Base-by-base conservation (phyloP, 805 yeast species). In the Debaryomyces prosopidis region DNA sequence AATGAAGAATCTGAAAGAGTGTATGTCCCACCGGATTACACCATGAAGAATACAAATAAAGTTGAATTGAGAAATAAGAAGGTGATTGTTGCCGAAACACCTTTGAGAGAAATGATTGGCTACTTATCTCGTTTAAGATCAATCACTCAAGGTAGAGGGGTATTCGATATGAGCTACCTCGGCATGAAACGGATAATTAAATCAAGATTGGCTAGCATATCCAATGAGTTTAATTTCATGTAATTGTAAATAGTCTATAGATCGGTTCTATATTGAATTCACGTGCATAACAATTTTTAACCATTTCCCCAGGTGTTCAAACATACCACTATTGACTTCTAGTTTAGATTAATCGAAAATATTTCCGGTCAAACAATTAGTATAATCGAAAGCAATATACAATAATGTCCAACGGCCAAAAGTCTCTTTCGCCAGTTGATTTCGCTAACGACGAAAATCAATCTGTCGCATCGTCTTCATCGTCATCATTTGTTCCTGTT, bases 101-200 rank as follows among this genome's bases (percentile, higher is more conserved):
- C 99, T 3, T 70, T 94, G 59, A 77, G 84, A 48, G 95, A 86
- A 49, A 90, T 94, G 96, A 79, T 90, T 39, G 96, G 97, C 0
- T 94, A 94, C 62, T 74, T 89, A 47, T 81, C 84, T 9, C 80
- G 79, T 49, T 69, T 94, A 38, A 69, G 98, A 55, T 84, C 94
- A 31, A 69, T 90, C 54, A 91, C 97, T 0, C 90, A 89, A 58
- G 99, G 99, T 1, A 75, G 96, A 36, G 96, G 91, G 2, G 78
- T 82, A 2, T 90, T 87, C 63, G 81, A 82, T 48, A 88, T 92
- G 96, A 76, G 79, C 11, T 87, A 84, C 52, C 63, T 73, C 33
- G 87, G 89, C 2, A 89, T 89, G 86, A 81, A 82, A 52, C 69
- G 82, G 42, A 86, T 85, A 1, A 68, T 81, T 2, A 65, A 68